Conservation (phyloP, 371 early-diverging fungal genomes). For the Rhizopus arrhizus region DNA sequence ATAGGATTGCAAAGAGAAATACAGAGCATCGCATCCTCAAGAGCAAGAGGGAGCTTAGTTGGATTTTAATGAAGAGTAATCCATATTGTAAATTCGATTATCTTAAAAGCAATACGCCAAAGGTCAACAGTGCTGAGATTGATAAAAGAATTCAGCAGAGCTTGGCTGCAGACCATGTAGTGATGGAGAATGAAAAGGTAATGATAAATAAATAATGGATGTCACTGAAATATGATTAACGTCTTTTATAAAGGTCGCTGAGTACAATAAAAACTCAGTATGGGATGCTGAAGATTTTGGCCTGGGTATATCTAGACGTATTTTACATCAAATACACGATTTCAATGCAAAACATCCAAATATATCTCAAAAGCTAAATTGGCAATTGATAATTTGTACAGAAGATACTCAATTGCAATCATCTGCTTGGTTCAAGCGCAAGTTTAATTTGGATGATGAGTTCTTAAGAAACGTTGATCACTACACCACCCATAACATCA, state of each 20-base stretch:
- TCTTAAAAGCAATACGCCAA: not conserved
- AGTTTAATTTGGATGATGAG: constrained; percentile 36
- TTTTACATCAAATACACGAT: constrained; percentile 13
- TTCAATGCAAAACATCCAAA: not conserved
- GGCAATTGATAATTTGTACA: constrained; percentile 34
- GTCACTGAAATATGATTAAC: not conserved
- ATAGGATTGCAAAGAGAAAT: constrained; percentile 17
- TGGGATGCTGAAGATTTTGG: constrained; percentile 37
- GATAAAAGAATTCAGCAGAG: constrained; percentile 4
- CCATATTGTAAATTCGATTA: constrained; percentile 9
- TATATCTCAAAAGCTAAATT: constrained; percentile 9
- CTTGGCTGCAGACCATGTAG: constrained; percentile 11
- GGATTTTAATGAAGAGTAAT: not conserved
- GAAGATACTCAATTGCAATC: constrained; percentile 18
- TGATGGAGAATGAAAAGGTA: constrained; percentile 11
- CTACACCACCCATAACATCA: constrained; percentile 22
- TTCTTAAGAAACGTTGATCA: constrained; percentile 17
- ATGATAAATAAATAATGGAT: not conserved
- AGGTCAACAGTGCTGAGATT: constrained; percentile 11
- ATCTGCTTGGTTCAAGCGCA: constrained; percentile 30
- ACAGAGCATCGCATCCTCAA: not conserved
- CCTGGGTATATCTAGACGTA: constrained; percentile 23
- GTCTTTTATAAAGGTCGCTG: not conserved
- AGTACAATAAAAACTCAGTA: not conserved
- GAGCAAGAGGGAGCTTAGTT: constrained; percentile 14